phyloP scores from a whole-genome alignment of 192 early-diverging fungal species.

The Coemansia sp. region DNA sequence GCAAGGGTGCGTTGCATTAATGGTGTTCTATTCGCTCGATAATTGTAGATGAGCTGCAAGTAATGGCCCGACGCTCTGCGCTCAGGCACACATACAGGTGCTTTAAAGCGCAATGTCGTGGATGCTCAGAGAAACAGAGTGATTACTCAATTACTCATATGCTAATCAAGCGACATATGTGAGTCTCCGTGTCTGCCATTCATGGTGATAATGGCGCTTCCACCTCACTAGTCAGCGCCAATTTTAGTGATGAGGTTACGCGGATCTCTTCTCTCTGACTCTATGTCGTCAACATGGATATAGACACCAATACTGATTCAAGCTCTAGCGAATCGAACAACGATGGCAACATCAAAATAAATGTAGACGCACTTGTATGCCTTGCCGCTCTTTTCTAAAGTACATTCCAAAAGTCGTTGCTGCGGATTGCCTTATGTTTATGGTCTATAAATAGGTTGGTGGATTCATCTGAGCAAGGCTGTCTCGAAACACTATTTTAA shows the following conservation, averaged over 20 bases:
- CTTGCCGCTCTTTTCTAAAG: not conserved
- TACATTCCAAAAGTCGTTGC: not conserved
- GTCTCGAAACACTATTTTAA: not conserved
- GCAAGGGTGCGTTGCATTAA: not conserved
- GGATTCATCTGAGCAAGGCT: not conserved
- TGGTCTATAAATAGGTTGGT: not conserved
- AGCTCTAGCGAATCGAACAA: not conserved
- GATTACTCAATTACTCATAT: not conserved
- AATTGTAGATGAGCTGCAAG: not conserved
- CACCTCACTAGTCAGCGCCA: not conserved
- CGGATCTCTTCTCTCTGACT: not conserved
- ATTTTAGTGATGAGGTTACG: not conserved
- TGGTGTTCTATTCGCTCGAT: not conserved
- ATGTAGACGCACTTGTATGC: not conserved
- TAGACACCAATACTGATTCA: not conserved
- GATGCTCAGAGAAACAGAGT: not conserved
- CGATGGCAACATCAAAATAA: not conserved
- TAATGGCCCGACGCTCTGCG: constrained; percentile 7
- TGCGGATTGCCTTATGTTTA: not conserved
- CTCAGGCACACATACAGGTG: not conserved
- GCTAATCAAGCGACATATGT: not conserved
- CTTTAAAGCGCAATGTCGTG: not conserved
- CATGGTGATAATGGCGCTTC: too few species aligned
- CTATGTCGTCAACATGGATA: not conserved
- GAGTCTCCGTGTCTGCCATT: not conserved